Conservation (phyloP, 23 red algal species). For the Gracilaria domingensis region DNA sequence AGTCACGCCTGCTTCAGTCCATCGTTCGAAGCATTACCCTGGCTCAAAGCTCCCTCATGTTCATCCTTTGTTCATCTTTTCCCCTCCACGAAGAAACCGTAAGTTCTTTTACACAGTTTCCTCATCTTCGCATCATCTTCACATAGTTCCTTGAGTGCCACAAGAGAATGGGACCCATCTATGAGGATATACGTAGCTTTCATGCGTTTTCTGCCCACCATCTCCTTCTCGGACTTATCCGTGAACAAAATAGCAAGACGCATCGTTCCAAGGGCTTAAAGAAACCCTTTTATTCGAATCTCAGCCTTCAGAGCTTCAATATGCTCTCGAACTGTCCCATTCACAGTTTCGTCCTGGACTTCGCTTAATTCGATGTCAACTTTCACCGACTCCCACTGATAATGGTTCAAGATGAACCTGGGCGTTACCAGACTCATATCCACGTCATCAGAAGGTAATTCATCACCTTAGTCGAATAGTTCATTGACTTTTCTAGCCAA, state of each 20-base stretch:
- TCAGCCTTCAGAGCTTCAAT: background rate
- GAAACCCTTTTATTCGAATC: background rate
- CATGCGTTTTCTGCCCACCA: background rate
- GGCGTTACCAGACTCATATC: background rate
- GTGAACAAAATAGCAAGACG: background rate
- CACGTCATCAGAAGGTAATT: background rate
- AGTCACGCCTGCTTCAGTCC: background rate
- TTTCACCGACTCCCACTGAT: background rate
- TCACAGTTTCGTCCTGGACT: background rate
- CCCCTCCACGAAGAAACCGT: background rate
- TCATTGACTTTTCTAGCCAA: background rate
- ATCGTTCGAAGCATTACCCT: background rate
- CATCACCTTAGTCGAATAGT: background rate
- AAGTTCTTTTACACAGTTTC: background rate
- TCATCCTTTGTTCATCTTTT: background rate
- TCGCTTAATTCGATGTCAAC: background rate
- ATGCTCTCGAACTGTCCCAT: background rate
- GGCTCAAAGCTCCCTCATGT: background rate
- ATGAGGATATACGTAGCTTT: background rate
- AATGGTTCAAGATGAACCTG: background rate
- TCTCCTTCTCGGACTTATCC: background rate
- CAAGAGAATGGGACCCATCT: background rate
- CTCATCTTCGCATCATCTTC: background rate
- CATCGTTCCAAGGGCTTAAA: background rate
- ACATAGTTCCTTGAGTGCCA: background rate